phyloP scores from a whole-genome alignment of 164 flowering plant species.

The Magnolia kwangsiensis region DNA sequence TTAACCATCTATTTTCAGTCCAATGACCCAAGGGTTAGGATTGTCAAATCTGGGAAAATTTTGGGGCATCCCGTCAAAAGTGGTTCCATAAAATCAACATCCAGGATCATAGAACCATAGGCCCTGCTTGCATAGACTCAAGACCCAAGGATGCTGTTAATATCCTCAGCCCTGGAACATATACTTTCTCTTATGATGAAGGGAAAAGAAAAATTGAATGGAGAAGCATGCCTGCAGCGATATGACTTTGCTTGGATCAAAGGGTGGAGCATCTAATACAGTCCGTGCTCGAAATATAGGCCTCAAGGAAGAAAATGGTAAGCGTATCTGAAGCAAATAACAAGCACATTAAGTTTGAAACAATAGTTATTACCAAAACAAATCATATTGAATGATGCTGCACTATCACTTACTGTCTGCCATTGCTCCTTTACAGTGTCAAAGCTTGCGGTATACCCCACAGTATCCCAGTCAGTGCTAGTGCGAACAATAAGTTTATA shows the following conservation, averaged over 20 bases:
- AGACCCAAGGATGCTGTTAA: neutral
- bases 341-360: neutral
- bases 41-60: too few relatives aligned
- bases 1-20: too few relatives aligned
- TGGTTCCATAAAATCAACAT: too few relatives aligned
- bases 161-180: neutral
- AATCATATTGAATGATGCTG: neutral
- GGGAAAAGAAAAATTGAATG: conserved; percentile 3
- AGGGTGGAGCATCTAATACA: conserved; percentile 73
- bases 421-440: conserved; percentile 78
- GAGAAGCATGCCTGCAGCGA: conserved; percentile 67
- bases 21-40: too few relatives aligned
- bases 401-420: conserved; percentile 72
- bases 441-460: conserved; percentile 83
- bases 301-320: conserved; percentile 82
- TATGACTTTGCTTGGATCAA: conserved; percentile 61
- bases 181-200: neutral
- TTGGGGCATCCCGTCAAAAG: too few relatives aligned
- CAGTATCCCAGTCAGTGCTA: conserved; percentile 93
- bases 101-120: too few relatives aligned
- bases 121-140: too few relatives aligned
- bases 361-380: neutral
- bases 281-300: conserved; percentile 91
- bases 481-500: conserved; percentile 87
- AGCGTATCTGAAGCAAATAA: conserved; percentile 43